A percentile compares a stretch with the other conserved stretches of the same genome.
These are phyloP conservation scores for Boletus subparvulus DNA, from an alignment of 768 basidiomycete species.

Conservation along the genomic window DNA sequence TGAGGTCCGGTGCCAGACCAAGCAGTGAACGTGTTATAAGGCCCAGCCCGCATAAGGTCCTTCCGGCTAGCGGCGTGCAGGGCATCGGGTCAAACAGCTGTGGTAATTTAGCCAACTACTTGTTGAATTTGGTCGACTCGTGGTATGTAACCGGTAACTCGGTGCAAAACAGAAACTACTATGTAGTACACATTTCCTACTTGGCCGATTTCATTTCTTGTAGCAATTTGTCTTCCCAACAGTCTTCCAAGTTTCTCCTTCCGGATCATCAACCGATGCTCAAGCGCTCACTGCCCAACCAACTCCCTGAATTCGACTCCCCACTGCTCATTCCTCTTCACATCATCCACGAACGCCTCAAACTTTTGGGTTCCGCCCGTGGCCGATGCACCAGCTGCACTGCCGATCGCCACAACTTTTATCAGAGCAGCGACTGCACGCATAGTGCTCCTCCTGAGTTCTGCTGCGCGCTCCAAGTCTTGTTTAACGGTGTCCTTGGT, in stretches of 20 bases:
- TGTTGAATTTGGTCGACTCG: neutral
- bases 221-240: neutral
- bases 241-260: neutral
- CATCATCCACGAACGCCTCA: slow-evolving; percentile 74
- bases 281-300: slow-evolving; percentile 29
- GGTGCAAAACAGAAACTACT: too few relatives aligned
- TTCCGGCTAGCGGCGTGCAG: slow-evolving; percentile 5
- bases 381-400: slow-evolving; percentile 40
- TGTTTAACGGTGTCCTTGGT: slow-evolving; percentile 97
- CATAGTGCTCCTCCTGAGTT: slow-evolving; percentile 87
- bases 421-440: slow-evolving; percentile 85
- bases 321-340: slow-evolving; percentile 67
- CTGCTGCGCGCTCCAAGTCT: slow-evolving; percentile 82
- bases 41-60: slow-evolving; percentile 2
- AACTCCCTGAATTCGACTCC: slow-evolving; percentile 55
- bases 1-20: too few relatives aligned
- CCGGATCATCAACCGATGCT: slow-evolving; percentile 6
- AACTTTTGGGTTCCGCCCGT: slow-evolving; percentile 49
- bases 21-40: neutral
- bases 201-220: neutral
- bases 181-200: neutral
- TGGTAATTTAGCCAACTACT: neutral
- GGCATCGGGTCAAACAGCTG: slow-evolving; percentile 1
- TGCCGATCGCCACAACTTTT: slow-evolving; percentile 61
- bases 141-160: too few relatives aligned